Evolutionary conservation across 1,284 basidiomycete species (phyloP), one percentile per base, ranked within the genome.

Genomic region (Trametes polyzona): DNA sequence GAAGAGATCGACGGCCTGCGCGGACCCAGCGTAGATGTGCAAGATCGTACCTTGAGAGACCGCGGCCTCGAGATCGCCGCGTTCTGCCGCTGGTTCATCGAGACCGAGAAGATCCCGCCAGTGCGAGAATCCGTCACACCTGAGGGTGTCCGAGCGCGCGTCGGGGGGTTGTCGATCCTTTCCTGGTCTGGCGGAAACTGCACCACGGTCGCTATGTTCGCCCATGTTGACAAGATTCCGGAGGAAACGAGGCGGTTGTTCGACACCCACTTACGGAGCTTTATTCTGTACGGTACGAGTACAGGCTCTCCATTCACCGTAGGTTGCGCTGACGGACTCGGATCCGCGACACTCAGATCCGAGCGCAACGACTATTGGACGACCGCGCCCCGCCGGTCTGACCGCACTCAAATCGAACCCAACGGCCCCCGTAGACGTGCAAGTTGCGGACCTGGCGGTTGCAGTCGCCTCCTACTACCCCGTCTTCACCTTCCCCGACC

Each of bases 171-270:
- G 10, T 64, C 65, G 11, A 47, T 73, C 10, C 35, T 72, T 0
- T 62, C 64, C 3, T 73, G 70, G 70, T 73, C 71, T 35, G 64
- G 60, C 47, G 65, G 58, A 29, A 70, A 57, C 50, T 52, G 41
- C 41, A 62, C 48, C 3, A 51, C 54, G 12, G 47, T 61, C 52
- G 62, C 51, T 24, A 37, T 71, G 19, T 53, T 72, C 16, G 69
- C 71, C 7, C 54, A 66, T 48, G 62, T 62, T 9, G 60, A 64
- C 16, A 41, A 56, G 16, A 47, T 67, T 8, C 57, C 65, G 4
- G 50, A 37, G 9, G 68, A 67, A 9, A 60, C 57, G 12, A 50
- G 57, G 9, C 24, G 42, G 6, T 33, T 61, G 5, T 51, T 71
- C 16, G 49, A 49, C 14, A 44, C 35, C 1, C 66, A 68, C 41